phyloP scores from a whole-genome alignment of 78 protist species.

The Emiliania huxleyi region DNA sequence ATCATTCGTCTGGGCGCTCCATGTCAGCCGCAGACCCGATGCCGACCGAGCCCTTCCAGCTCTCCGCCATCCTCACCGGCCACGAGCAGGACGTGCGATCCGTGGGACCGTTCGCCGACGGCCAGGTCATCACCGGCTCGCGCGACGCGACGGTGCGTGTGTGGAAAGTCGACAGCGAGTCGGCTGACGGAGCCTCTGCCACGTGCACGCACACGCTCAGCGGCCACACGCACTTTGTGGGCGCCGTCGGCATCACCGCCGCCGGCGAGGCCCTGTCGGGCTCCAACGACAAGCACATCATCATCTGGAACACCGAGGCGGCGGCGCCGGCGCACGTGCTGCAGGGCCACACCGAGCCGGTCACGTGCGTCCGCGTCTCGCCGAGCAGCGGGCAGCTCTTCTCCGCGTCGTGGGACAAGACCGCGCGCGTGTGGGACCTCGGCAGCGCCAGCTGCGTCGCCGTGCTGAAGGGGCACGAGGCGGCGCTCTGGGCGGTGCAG shows the following conservation, averaged over 20 bases:
- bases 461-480: constrained; percentile 11
- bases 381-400: background rate
- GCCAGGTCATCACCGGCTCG: background rate
- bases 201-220: background rate
- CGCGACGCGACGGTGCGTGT: background rate
- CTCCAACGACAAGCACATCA: constrained; percentile 14
- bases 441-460: background rate
- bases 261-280: background rate
- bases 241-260: background rate
- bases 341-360: constrained; percentile 2
- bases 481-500: constrained; percentile 69
- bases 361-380: background rate
- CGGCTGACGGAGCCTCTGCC: background rate
- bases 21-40: too few species aligned
- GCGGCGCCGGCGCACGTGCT: background rate
- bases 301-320: background rate
- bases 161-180: background rate
- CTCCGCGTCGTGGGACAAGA: constrained; percentile 30
- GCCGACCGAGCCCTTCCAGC: background rate
- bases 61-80: background rate
- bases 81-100: constrained; percentile 14
- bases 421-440: constrained; percentile 11
- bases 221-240: constrained; percentile 11
- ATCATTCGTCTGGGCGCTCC: too few species aligned
- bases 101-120: background rate